Evolutionary conservation across 768 basidiomycete species (phyloP), one percentile per base, ranked within the genome.

Genomic region (Kwoniella dendrophila): DNA sequence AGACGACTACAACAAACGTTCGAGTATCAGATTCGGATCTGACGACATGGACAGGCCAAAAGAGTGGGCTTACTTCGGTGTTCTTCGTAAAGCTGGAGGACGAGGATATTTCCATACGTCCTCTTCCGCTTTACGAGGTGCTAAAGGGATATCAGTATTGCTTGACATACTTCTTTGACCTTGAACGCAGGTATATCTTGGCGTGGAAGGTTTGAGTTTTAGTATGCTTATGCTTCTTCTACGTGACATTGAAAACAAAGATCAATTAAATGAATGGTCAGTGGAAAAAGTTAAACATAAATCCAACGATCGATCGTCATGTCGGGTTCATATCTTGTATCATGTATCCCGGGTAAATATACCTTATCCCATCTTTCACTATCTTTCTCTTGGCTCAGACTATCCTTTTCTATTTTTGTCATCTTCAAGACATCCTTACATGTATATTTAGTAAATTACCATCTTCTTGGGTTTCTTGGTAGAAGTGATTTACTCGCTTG

Each of bases 31-130:
- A 18, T 29, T 44, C 36, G 22, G 24, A n/a, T 41, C 29, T 41
- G 26, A 10, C 53, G 3, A 24, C 14, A 38, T 20, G 18, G 33
- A 54, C 11, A 16, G 27, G 26, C 33, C 10, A 7, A 12, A 20
- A 14, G 33, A 14, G 8, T 2, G 34, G 6, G 32, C 66, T 56
- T 33, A 71, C 72, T 68, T 70, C 2, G 62, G 54, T 2, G 69
- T 72, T 12, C 62, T 43, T 58, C 73, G 68, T 16, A 76, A 57
- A 0, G 71, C 66, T 8, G 76, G 75, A 2, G 77, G 77, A n/a
- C 77, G 67, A 12, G 77, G 77, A 47, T 78, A 78, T 22, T 60
- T 58, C 75, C 76, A 77, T 7, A 77, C 77, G 54, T 77, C 74
- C 57, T 78, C 77, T 16, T 66, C 66, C 2, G 55, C 73, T n/a